These are phyloP conservation scores for Pythium phragmitis DNA, from an alignment of 352 stramenopile species.

Conservation along the genomic window DNA sequence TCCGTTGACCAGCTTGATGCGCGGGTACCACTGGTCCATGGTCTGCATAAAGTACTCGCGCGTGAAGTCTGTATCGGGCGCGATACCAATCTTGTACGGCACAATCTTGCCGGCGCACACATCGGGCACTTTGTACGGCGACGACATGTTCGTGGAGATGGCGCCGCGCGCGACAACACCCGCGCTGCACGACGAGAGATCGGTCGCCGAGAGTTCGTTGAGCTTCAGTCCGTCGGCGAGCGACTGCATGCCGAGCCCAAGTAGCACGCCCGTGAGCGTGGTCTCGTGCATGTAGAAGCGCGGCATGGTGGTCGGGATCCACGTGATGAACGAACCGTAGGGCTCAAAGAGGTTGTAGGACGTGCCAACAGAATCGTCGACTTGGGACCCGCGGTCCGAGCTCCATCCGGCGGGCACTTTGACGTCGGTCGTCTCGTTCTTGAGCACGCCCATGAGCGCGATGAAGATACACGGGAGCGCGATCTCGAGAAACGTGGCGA, in stretches of 20 bases:
- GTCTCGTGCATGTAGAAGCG: slow-evolving; percentile 58
- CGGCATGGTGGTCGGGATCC: slow-evolving; percentile 32
- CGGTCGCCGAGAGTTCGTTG: slow-evolving; percentile 36
- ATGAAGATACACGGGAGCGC: slow-evolving; percentile 61
- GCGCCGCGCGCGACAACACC: slow-evolving; percentile 32
- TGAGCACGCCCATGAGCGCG: slow-evolving; percentile 53
- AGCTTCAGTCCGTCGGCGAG: slow-evolving; percentile 37
- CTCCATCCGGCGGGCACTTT: slow-evolving; percentile 53
- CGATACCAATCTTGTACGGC: slow-evolving; percentile 64
- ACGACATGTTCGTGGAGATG: slow-evolving; percentile 37
- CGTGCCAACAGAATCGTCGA: slow-evolving; percentile 33
- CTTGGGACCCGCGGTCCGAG: slow-evolving; percentile 23
- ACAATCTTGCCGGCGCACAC: slow-evolving; percentile 39
- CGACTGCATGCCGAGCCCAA: slow-evolving; percentile 48
- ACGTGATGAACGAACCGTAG: slow-evolving; percentile 30
- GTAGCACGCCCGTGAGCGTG: slow-evolving; percentile 48
- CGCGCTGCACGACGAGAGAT: slow-evolving; percentile 32
- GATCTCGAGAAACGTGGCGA: slow-evolving; percentile 56
- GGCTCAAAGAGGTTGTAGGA: slow-evolving; percentile 58
- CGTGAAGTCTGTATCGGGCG: slow-evolving; percentile 60
- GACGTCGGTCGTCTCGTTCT: slow-evolving; percentile 45
- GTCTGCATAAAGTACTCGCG: slow-evolving; percentile 65
- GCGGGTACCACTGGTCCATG: slow-evolving; percentile 64
- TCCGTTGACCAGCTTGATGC: slow-evolving; percentile 34
- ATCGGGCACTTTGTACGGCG: slow-evolving; percentile 36